Evolutionary conservation across 2,329 filamentous ascomycete genomes (phyloP).

Genomic region (Aureobasidium sp.): DNA sequence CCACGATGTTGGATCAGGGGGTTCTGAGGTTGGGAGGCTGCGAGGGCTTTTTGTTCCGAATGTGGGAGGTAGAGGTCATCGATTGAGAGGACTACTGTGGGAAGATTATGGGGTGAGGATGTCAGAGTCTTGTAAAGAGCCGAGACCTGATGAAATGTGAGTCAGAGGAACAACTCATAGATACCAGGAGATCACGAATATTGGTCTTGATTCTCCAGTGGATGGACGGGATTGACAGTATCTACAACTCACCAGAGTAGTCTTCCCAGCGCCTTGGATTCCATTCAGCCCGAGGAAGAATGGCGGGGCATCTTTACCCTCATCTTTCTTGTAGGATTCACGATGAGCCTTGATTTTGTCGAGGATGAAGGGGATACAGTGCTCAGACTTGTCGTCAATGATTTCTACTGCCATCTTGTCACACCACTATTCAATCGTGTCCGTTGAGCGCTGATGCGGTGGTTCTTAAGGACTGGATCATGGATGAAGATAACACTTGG

Average conservation of each 20-base stretch:
- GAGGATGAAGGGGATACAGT: slow-evolving; percentile 72
- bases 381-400: slow-evolving; percentile 68
- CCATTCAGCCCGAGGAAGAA: slow-evolving; percentile 87
- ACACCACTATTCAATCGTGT: background rate
- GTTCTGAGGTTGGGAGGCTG: slow-evolving; percentile 60
- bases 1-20: slow-evolving; percentile 73
- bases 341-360: slow-evolving; percentile 50
- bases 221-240: background rate
- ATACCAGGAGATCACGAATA: no score
- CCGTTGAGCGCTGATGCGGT: background rate
- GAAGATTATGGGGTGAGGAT: slow-evolving; percentile 49
- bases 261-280: slow-evolving; percentile 88
- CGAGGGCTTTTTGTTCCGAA: slow-evolving; percentile 58
- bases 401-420: slow-evolving; percentile 39
- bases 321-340: slow-evolving; percentile 31
- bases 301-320: slow-evolving; percentile 45
- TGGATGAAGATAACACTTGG: background rate
- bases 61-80: slow-evolving; percentile 86
- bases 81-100: slow-evolving; percentile 68
- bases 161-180: background rate
- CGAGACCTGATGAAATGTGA: slow-evolving; percentile 42
- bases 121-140: slow-evolving; percentile 57
- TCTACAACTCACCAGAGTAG: slow-evolving; percentile 58
- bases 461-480: background rate
- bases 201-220: background rate